phyloP scores from a whole-genome alignment of 352 stramenopile genomes.

The Phytophthora pinifolia region DNA sequence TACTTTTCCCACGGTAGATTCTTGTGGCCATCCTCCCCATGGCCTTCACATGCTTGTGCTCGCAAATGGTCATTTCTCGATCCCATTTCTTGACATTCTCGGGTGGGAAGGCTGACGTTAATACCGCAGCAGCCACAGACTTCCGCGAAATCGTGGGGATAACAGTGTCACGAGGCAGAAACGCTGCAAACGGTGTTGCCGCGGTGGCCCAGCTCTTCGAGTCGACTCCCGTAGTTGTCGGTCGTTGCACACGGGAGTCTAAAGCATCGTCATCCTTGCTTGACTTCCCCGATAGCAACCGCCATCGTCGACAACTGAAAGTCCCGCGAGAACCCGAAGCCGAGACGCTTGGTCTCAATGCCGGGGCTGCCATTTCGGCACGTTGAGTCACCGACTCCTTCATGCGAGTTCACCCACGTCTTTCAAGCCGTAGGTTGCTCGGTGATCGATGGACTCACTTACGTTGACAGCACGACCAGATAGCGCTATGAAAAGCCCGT shows the following conservation, averaged over 20 bases:
- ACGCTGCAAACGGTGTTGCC: conserved; percentile 30
- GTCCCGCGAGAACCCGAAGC: conserved; percentile 22
- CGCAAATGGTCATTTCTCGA: conserved; percentile 33
- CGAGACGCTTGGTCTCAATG: conserved; percentile 13
- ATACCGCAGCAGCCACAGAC: conserved; percentile 23
- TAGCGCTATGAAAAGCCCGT: conserved; percentile 4
- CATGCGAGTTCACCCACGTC: conserved; percentile 4
- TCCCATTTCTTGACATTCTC: conserved; percentile 26
- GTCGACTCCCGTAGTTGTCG: conserved; percentile 20
- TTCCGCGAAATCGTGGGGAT: conserved; percentile 27
- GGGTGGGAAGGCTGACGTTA: conserved; percentile 17
- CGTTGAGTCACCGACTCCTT: conserved; percentile 26
- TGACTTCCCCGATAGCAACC: conserved; percentile 31
- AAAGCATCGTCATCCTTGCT: conserved; percentile 9
- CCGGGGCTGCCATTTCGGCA: conserved; percentile 2
- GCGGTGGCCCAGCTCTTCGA: conserved; percentile 21
- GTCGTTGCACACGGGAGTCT: conserved; percentile 5
- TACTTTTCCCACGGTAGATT: conserved; percentile 18
- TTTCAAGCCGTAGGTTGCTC: neutral
- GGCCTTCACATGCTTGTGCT: conserved; percentile 27
- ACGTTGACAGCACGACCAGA: too few relatives aligned
- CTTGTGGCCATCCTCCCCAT: conserved; percentile 24
- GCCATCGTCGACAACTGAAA: conserved; percentile 54
- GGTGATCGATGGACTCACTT: neutral
- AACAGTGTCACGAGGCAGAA: conserved; percentile 20